A percentile compares a stretch with the other conserved stretches of the same genome.
Conservation (phyloP, 352 stramenopile genomes). For the Pythium chondricola region DNA sequence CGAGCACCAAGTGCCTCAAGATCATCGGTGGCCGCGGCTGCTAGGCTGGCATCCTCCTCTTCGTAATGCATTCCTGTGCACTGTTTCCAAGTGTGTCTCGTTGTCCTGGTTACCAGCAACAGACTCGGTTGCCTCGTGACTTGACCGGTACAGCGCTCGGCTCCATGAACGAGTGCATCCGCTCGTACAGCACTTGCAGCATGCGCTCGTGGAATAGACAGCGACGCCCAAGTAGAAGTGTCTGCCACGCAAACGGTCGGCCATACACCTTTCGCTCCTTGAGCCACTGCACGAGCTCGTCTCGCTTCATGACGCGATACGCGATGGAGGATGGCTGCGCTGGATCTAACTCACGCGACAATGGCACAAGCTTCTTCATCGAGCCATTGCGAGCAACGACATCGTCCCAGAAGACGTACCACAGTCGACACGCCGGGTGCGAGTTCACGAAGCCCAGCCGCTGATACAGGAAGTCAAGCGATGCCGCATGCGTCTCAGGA, state of each 20-base stretch:
- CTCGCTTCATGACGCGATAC: conserved; percentile 27
- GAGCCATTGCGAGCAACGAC: conserved; percentile 30
- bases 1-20: too few species aligned
- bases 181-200: conserved; percentile 15
- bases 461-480: conserved; percentile 31
- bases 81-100: too few species aligned
- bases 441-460: conserved; percentile 27
- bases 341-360: conserved; percentile 22
- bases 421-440: conserved; percentile 25
- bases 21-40: too few species aligned
- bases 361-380: conserved; percentile 23
- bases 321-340: conserved; percentile 20
- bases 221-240: conserved; percentile 1
- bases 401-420: conserved; percentile 49
- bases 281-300: conserved; percentile 26
- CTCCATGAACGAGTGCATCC: conserved; percentile 15
- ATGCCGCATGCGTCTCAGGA: conserved; percentile 7
- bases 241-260: conserved; percentile 10
- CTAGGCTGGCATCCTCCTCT: too few species aligned
- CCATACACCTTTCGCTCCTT: conserved; percentile 5
- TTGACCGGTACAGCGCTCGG: conserved; percentile 4
- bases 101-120: too few species aligned
- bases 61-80: too few species aligned
- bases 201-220: conserved; percentile 21
- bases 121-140: too few species aligned